A percentile compares a stretch with the other conserved stretches of the same genome.
These are phyloP conservation scores for Kwoniella mangroviensis DNA, from an alignment of 768 basidiomycete species.

Conservation along the genomic window DNA sequence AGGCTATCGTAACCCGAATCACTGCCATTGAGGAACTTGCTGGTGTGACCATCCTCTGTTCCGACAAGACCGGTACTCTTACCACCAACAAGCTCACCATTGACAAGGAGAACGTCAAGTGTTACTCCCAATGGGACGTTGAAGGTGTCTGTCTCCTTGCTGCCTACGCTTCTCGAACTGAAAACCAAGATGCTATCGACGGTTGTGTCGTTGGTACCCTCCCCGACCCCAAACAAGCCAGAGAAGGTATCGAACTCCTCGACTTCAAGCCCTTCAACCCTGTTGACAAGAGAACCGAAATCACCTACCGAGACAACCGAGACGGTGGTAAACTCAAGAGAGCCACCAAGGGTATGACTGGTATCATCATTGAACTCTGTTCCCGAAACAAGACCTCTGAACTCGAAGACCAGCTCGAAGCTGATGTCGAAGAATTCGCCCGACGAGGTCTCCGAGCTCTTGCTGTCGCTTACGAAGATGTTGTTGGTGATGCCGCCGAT, in stretches of 20 bases:
- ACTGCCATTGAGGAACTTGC: slow-evolving; percentile 98
- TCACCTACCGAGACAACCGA: slow-evolving; percentile 87
- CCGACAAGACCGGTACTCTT: slow-evolving; percentile 97
- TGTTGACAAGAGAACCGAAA: slow-evolving; percentile 98
- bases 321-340: slow-evolving; percentile 95
- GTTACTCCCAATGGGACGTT: slow-evolving; percentile 83
- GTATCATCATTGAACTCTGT: slow-evolving; percentile 96
- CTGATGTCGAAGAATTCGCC: slow-evolving; percentile 95
- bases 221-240: slow-evolving; percentile 73
- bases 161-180: slow-evolving; percentile 94
- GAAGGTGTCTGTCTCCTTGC: slow-evolving; percentile 92
- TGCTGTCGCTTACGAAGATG: slow-evolving; percentile 92
- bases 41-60: slow-evolving; percentile 97
- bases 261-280: slow-evolving; percentile 99
- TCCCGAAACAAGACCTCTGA: slow-evolving; percentile 95
- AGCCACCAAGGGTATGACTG: slow-evolving; percentile 99
- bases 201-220: slow-evolving; percentile 79
- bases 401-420: slow-evolving; percentile 85
- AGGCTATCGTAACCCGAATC: slow-evolving; percentile 99
- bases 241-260: slow-evolving; percentile 89
- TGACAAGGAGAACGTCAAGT: slow-evolving; percentile 86
- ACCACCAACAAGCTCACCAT: slow-evolving; percentile 99
- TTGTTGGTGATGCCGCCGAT: slow-evolving; percentile 79
- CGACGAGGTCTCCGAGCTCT: slow-evolving; percentile 95
- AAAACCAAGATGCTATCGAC: slow-evolving; percentile 99